Conservation (phyloP, 208 protist genomes). For the Trypanosoma lewisi region DNA sequence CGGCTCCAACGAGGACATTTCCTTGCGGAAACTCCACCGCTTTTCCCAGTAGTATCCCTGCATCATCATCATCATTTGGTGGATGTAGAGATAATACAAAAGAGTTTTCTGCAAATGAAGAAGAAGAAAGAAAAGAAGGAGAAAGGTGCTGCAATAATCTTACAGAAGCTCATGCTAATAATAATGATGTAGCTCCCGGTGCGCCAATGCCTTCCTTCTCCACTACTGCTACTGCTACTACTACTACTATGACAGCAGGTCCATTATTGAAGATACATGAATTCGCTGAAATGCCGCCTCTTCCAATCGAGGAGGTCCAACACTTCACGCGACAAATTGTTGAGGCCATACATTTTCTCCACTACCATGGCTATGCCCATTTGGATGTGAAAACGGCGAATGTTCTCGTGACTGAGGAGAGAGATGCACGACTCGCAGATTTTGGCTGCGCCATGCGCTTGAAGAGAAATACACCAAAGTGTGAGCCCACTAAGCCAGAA, state of each 20-base stretch:
- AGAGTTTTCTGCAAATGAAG: neutral
- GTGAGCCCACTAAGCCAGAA: neutral
- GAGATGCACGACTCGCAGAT: constrained; percentile 88
- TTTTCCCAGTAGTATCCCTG: too few relatives aligned
- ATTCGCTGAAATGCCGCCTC: constrained; percentile 32
- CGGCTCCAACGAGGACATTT: neutral
- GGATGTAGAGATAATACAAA: too few relatives aligned
- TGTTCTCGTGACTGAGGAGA: constrained; percentile 70
- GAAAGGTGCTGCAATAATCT: too few relatives aligned
- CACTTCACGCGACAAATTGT: constrained; percentile 73
- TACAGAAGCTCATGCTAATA: too few relatives aligned
- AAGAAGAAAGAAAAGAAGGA: too few relatives aligned
- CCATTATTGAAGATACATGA: neutral
- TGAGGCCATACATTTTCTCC: constrained; percentile 76
- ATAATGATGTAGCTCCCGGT: too few relatives aligned
- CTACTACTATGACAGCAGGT: too few relatives aligned
- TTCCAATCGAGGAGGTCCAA: constrained; percentile 65
- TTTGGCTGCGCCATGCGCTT: constrained; percentile 90
- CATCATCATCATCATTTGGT: too few relatives aligned
- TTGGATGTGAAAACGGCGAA: constrained; percentile 92
- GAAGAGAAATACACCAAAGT: constrained; percentile 7
- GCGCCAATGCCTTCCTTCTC: too few relatives aligned
- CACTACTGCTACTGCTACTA: too few relatives aligned
- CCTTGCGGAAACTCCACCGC: too few relatives aligned
- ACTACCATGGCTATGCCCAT: constrained; percentile 82